These are phyloP conservation scores for Mycena crocata DNA, from an alignment of 768 basidiomycete genomes.

Conservation along the genomic window DNA sequence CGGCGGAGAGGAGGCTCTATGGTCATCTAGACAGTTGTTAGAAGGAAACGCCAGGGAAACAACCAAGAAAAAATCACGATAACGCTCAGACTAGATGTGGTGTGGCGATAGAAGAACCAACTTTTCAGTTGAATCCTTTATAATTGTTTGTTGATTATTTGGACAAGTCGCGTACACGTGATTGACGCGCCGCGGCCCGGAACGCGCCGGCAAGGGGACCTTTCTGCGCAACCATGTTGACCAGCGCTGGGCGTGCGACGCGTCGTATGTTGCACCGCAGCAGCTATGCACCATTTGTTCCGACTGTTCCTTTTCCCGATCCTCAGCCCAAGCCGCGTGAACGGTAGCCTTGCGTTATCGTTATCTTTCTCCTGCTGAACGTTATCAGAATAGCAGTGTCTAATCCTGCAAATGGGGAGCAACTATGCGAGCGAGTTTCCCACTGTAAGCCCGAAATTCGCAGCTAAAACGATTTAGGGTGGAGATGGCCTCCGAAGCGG, in stretches of 20 bases:
- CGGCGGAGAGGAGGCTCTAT: constrained; percentile 58
- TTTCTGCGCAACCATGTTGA: not conserved
- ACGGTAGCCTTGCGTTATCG: not conserved
- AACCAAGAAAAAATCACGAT: not conserved
- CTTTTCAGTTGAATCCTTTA: not conserved
- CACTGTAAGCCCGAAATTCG: not conserved
- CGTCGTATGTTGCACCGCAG: constrained; percentile 18
- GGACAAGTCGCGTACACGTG: constrained; percentile 3
- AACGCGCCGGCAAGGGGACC: not conserved
- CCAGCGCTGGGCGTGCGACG: not conserved
- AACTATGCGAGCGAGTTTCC: constrained; percentile 64
- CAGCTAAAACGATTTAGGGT: constrained; percentile 54
- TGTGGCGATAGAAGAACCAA: constrained; percentile 17
- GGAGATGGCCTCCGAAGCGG: constrained; percentile 59
- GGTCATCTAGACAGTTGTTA: constrained; percentile 16
- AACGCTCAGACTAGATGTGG: constrained; percentile 40
- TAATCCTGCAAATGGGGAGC: constrained; percentile 78
- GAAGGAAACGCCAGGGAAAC: not conserved
- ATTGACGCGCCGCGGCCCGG: not conserved
- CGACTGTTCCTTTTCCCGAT: constrained; percentile 24
- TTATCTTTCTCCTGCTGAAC: not conserved
- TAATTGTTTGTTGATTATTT: not conserved
- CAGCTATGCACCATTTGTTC: constrained; percentile 22
- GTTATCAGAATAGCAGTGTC: constrained; percentile 59
- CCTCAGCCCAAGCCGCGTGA: constrained; percentile 28